A percentile compares a stretch with the other conserved stretches of the same genome.
These are phyloP conservation scores for Xanthoconium separans DNA, from an alignment of 1,284 basidiomycete genomes.

Conservation along the genomic window DNA sequence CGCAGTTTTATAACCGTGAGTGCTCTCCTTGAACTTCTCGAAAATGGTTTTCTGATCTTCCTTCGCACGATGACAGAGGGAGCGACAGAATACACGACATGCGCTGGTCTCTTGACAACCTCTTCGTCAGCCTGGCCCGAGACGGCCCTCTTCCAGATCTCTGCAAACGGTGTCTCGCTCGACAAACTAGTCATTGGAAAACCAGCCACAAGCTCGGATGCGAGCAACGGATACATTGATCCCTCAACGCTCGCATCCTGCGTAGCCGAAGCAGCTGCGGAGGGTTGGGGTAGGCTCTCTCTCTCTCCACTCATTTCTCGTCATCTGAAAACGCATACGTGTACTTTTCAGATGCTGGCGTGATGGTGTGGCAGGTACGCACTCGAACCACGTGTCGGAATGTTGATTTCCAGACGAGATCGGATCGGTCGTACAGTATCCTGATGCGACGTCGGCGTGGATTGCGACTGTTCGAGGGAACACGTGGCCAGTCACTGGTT, in stretches of 20 bases:
- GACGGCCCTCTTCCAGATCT: conserved; percentile 60
- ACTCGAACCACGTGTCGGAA: no score
- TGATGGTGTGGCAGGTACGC: conserved; percentile 42
- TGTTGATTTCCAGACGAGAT: no score
- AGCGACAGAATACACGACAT: conserved; percentile 46
- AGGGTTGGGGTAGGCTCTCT: conserved; percentile 53
- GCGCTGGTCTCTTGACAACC: conserved; percentile 41
- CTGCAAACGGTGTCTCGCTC: conserved; percentile 51
- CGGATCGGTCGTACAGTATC: conserved; percentile 18
- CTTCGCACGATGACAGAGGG: conserved; percentile 37
- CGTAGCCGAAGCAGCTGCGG: conserved; percentile 48
- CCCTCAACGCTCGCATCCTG: conserved; percentile 54
- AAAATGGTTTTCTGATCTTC: neutral
- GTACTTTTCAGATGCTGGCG: conserved; percentile 45
- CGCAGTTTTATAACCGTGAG: conserved; percentile 63
- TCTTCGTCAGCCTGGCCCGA: conserved; percentile 44
- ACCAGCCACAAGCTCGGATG: conserved; percentile 51
- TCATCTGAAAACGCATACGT: neutral
- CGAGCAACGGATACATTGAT: conserved; percentile 57
- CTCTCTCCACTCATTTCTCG: neutral
- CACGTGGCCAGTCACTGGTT: conserved; percentile 20
- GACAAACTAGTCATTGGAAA: conserved; percentile 64
- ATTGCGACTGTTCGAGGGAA: conserved; percentile 26
- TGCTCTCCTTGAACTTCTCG: neutral
- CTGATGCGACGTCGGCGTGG: conserved; percentile 22